A percentile compares a stretch with the other conserved stretches of the same genome.
Evolutionary conservation across 192 early-diverging fungal species (phyloP).

Genomic region (Funneliformis mosseae): DNA sequence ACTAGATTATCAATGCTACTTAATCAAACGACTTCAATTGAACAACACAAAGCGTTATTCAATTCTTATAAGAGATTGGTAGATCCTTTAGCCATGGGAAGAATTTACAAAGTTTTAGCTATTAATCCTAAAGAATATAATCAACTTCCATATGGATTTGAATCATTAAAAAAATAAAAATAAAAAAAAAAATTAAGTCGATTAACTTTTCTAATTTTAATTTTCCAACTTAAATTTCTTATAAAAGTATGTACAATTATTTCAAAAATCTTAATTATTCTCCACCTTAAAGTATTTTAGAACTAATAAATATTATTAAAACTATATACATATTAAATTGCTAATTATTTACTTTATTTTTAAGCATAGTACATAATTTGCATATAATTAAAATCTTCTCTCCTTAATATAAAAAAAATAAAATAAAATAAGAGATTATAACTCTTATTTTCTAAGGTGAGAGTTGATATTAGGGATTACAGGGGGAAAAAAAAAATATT

Average conservation of each 20-base stretch:
- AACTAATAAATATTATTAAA: neutral
- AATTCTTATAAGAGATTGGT: constrained; percentile 74
- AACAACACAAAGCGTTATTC: constrained; percentile 64
- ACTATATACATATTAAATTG: neutral
- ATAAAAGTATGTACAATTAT: neutral
- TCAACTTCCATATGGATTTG: constrained; percentile 36
- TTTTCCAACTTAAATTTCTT: neutral
- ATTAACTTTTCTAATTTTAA: too few relatives aligned
- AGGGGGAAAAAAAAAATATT: too few relatives aligned
- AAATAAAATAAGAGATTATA: neutral
- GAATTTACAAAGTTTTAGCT: constrained; percentile 81
- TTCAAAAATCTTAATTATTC: neutral
- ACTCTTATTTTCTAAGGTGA: neutral
- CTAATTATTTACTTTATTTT: neutral
- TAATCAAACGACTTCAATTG: constrained; percentile 49
- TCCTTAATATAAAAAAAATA: neutral
- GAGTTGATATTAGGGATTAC: neutral
- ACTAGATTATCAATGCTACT: constrained; percentile 71
- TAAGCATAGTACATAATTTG: neutral
- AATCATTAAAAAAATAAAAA: constrained; percentile 1
- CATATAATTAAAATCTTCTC: neutral
- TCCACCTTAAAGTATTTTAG: neutral
- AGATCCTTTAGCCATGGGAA: constrained; percentile 80
- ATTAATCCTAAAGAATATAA: constrained; percentile 50
- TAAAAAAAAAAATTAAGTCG: neutral